These are phyloP conservation scores for Rugosomyces carneus DNA, from an alignment of 1,284 basidiomycete genomes.

Conservation along the genomic window DNA sequence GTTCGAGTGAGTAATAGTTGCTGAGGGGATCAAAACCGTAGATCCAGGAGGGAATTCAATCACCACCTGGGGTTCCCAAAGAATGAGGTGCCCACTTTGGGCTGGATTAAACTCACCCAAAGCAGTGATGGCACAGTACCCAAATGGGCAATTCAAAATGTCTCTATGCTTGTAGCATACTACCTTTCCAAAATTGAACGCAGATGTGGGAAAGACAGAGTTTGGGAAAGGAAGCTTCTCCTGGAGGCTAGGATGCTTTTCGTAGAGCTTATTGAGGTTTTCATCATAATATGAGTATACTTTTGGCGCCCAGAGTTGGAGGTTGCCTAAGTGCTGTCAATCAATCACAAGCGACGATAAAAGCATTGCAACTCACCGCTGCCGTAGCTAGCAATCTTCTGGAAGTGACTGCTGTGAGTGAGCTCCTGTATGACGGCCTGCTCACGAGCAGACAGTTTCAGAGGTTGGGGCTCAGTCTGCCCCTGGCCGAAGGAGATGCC, in stretches of 20 bases:
- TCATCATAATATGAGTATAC: not conserved
- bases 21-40: constrained; percentile 16
- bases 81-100: constrained; percentile 14
- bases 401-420: not conserved
- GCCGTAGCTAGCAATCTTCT: not conserved
- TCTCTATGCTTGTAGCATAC: not conserved
- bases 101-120: constrained; percentile 14
- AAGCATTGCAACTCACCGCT: not conserved
- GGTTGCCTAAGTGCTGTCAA: not conserved
- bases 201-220: not conserved
- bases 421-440: not conserved
- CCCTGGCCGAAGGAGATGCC: not conserved
- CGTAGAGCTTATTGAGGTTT: not conserved
- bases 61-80: constrained; percentile 16
- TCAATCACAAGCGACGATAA: not conserved
- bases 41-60: constrained; percentile 19
- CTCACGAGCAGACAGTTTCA: not conserved
- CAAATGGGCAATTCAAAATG: not conserved
- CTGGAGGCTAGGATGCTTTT: not conserved
- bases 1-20: constrained; percentile 17
- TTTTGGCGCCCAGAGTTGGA: not conserved
- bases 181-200: not conserved
- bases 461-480: not conserved
- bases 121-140: not conserved
- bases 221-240: not conserved